These are phyloP conservation scores for Canna indica DNA, from an alignment of 176 grass and related monocot species.

Conservation along the genomic window DNA sequence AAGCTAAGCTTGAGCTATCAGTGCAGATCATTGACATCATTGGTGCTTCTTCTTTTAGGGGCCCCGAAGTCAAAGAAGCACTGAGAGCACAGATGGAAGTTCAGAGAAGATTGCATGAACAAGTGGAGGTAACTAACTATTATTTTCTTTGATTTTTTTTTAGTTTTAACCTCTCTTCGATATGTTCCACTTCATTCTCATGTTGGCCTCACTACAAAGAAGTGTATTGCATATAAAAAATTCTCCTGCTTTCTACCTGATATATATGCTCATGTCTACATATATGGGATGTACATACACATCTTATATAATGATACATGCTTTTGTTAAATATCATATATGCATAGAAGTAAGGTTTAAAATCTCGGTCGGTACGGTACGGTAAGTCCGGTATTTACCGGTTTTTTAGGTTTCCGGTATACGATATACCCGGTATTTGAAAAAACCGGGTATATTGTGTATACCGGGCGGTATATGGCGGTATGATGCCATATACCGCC, in stretches of 20 bases:
- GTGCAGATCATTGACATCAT: constrained; percentile 11
- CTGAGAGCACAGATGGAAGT: constrained; percentile 42
- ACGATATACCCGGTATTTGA: too few relatives aligned
- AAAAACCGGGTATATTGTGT: too few relatives aligned
- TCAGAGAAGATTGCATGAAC: constrained; percentile 43
- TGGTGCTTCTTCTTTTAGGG: constrained; percentile 31
- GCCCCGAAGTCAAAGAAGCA: constrained; percentile 64
- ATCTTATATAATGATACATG: background rate
- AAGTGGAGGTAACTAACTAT: constrained; percentile 26
- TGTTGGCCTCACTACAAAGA: too few relatives aligned
- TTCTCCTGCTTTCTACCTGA: background rate
- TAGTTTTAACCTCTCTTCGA: background rate
- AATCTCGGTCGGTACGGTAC: too few relatives aligned
- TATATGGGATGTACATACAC: background rate
- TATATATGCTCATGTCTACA: background rate
- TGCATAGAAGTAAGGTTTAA: too few relatives aligned
- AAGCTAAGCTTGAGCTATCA: background rate
- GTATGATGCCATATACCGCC: too few relatives aligned
- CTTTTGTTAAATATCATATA: background rate
- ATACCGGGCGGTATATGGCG: too few relatives aligned
- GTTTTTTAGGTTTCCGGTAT: too few relatives aligned
- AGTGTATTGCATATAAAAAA: background rate
- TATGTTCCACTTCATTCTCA: background rate
- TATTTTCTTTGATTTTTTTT: background rate
- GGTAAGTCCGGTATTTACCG: too few relatives aligned